Base-by-base conservation (phyloP, 306 rosid genomes). In the Cicer arietinum region DNA sequence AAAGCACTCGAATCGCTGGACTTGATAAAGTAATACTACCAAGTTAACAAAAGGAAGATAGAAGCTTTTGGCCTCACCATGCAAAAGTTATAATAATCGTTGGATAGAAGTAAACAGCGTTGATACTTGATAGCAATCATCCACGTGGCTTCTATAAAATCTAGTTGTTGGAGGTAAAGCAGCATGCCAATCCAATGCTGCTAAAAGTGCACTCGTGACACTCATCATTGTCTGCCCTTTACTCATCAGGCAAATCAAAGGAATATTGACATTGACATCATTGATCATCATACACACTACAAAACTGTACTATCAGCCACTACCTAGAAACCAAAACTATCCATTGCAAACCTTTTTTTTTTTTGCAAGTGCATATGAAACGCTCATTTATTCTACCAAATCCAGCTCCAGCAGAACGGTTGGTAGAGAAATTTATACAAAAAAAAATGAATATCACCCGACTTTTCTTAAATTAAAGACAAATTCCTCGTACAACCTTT, bases 351-450 rank as follows among this genome's bases (percentile, higher is more conserved):
- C 78, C 85, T 70, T 74, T 43, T 45, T 64, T 80, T 45, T 67
- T 80, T 82, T 37, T 43, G 66, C 60, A 79, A 76, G 72, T 40
- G 35, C 78, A 81, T 73, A 40, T 70, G 78, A 84, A 39, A 64
- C 59, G 79, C 14, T 73, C 57, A 79, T 39, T 47, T 40, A 41
- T 22, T 77, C 63, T 30, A 52, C 89, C 85, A 86, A 89, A 85
- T 57, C 89, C 82, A 76, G 89, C 85, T 66, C 86, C 86, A 53
- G 86, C 85, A 81, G 84, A 83, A 76, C 85, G 79, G 85, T 86
- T 71, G 57, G 78, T 48, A 54, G 41, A 69, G 58, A 43, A 10
- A 81, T 18, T 54, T 12, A 40, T 44, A 69, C 9, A 30, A 13
- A 42, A 35, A 7, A 59, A 60, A 57, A 57, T 30, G 75, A 61